These are phyloP conservation scores for Cydonia oblonga DNA, from an alignment of 331 rosid species.

Conservation along the genomic window DNA sequence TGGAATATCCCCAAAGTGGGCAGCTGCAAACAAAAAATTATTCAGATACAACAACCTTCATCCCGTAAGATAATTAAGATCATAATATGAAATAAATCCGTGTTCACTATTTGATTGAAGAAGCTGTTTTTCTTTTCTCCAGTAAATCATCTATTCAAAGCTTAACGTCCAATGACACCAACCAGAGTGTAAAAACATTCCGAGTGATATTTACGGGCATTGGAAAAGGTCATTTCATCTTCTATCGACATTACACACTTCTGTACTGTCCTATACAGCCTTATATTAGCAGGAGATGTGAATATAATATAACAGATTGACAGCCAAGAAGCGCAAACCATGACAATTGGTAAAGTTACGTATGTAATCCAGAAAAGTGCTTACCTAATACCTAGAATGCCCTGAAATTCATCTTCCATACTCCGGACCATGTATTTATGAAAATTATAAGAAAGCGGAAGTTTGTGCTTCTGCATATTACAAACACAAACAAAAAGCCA, in stretches of 20 bases:
- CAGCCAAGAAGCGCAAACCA: not conserved
- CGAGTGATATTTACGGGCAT: not conserved
- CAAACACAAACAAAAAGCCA: not conserved
- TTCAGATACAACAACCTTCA: not conserved
- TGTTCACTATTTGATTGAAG: not conserved
- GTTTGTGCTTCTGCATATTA: slow-evolving; percentile 61
- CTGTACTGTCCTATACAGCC: too few relatives aligned
- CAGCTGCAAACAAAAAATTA: slow-evolving; percentile 48
- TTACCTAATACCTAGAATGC: slow-evolving; percentile 87
- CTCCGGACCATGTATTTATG: slow-evolving; percentile 86
- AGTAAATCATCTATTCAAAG: not conserved
- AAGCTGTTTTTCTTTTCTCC: not conserved
- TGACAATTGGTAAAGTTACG: not conserved
- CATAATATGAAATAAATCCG: not conserved
- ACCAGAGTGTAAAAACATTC: not conserved
- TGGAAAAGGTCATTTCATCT: too few relatives aligned
- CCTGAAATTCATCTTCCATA: slow-evolving; percentile 97
- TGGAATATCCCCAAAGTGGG: slow-evolving; percentile 88
- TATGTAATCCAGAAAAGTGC: slow-evolving; percentile 10
- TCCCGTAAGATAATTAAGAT: not conserved
- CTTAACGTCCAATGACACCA: not conserved
- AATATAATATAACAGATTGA: too few relatives aligned
- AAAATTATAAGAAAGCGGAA: slow-evolving; percentile 72
- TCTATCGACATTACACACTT: too few relatives aligned
- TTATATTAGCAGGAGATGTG: too few relatives aligned